Conservation (phyloP, 495 filamentous ascomycete genomes). For the Podospora comata region DNA sequence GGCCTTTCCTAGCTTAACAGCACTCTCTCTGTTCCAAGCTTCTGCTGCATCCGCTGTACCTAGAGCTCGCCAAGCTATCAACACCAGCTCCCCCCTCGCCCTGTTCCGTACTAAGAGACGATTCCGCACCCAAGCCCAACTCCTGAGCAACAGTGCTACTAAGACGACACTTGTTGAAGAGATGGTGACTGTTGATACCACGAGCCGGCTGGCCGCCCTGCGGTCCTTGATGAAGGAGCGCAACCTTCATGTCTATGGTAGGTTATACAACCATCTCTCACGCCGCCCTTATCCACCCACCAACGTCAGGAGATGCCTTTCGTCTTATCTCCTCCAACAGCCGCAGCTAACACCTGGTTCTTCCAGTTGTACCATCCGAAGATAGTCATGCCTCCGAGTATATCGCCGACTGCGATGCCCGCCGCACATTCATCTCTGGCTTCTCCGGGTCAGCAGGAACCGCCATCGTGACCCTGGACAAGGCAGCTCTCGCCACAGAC, state of each 20-base stretch:
- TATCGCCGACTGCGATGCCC: slow-evolving; percentile 88
- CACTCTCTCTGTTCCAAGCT: slow-evolving; percentile 17
- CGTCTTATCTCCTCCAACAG: not conserved
- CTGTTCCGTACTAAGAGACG: slow-evolving; percentile 16
- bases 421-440: slow-evolving; percentile 88
- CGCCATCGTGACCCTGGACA: slow-evolving; percentile 79
- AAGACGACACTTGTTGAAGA: slow-evolving; percentile 40
- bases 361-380: slow-evolving; percentile 88
- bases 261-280: not conserved
- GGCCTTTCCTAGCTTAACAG: slow-evolving; percentile 18
- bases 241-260: slow-evolving; percentile 93
- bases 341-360: slow-evolving; percentile 14
- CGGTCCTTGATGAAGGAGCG: slow-evolving; percentile 84
- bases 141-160: not conserved
- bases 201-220: slow-evolving; percentile 68
- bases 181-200: slow-evolving; percentile 85
- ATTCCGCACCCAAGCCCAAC: slow-evolving; percentile 6
- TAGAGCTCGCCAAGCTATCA: slow-evolving; percentile 11
- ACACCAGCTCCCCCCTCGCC: slow-evolving; percentile 10
- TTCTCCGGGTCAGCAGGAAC: slow-evolving; percentile 96
- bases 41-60: slow-evolving; percentile 13
- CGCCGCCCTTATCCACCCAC: not conserved
- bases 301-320: not conserved
- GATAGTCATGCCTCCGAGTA: slow-evolving; percentile 98
- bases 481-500: slow-evolving; percentile 90